A percentile compares a stretch with the other conserved stretches of the same genome.
Evolutionary conservation across 1,139 yeast genomes (phyloP).

Genomic region (Pneumocystis jirovecii): DNA sequence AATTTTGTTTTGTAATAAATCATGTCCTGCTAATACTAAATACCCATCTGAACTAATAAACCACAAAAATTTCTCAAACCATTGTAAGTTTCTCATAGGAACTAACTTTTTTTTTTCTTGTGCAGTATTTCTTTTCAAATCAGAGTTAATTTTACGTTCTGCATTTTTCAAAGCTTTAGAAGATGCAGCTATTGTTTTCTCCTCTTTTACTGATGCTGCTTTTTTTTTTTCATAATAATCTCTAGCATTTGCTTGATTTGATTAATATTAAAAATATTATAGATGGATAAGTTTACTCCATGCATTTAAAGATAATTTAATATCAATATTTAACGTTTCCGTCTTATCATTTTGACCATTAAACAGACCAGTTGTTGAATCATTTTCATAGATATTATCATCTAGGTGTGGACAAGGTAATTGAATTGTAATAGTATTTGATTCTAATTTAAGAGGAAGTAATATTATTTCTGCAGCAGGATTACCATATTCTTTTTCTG

Average conservation of each 20-base stretch:
- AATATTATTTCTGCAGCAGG: conserved; percentile 46
- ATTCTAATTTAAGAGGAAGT: conserved; percentile 54
- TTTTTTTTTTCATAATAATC: conserved; percentile 67
- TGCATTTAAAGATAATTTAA: not conserved
- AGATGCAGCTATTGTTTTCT: conserved; percentile 66
- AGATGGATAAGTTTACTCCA: conserved; percentile 13
- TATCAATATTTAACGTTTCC: conserved; percentile 1
- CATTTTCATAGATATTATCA: conserved; percentile 25
- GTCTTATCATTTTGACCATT: conserved; percentile 26
- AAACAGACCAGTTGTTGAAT: conserved; percentile 22
- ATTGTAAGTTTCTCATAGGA: conserved; percentile 34
- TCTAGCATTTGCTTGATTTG: conserved; percentile 58
- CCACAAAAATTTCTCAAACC: conserved; percentile 95
- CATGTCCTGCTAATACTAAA: conserved; percentile 74
- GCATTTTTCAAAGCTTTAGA: conserved; percentile 71
- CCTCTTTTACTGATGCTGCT: conserved; percentile 61
- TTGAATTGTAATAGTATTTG: conserved; percentile 49
- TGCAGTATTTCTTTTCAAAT: conserved; percentile 51
- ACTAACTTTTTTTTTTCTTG: conserved; percentile 37
- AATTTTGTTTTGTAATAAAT: conserved; percentile 68
- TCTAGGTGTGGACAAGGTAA: conserved; percentile 38
- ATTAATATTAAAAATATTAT: conserved; percentile 16
- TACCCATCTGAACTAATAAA: conserved; percentile 81
- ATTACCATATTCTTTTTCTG: conserved; percentile 57
- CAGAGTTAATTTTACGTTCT: conserved; percentile 60